Evolutionary conservation across 106 monocot species (phyloP).

Genomic region (Dioscorea alata): DNA sequence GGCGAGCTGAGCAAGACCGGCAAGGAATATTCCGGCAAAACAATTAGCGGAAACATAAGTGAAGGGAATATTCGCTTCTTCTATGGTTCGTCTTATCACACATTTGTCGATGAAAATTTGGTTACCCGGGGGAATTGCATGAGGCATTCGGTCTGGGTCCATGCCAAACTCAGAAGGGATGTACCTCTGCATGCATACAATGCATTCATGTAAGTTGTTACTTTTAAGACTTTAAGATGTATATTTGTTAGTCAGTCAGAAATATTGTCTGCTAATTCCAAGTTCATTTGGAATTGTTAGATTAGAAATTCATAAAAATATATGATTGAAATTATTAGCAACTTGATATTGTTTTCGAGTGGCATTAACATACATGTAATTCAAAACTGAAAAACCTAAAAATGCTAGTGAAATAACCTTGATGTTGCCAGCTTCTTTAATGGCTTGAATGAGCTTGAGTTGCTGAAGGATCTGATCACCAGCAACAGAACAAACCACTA

Average conservation of each 20-base stretch:
- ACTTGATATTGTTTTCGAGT: no score
- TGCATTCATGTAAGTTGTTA: background rate
- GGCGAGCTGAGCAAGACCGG: conserved; percentile 21
- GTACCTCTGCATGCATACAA: conserved; percentile 20
- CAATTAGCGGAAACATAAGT: conserved; percentile 34
- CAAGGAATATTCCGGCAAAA: conserved; percentile 20
- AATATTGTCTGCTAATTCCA: no score
- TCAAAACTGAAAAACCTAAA: no score
- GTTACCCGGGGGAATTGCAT: conserved; percentile 33
- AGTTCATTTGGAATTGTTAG: no score
- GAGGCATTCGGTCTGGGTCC: conserved; percentile 35
- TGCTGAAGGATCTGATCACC: background rate
- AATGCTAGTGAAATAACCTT: background rate
- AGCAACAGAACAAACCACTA: background rate
- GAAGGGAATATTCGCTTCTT: conserved; percentile 26
- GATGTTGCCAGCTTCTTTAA: background rate
- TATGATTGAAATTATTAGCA: no score
- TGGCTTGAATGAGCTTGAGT: background rate
- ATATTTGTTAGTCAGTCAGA: no score
- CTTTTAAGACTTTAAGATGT: no score
- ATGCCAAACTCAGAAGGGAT: conserved; percentile 49
- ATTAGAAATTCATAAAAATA: no score
- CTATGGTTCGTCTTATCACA: conserved; percentile 25
- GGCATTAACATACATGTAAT: no score
- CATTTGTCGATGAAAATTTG: conserved; percentile 20